phyloP scores from a whole-genome alignment of 164 flowering plant genomes.

The Stephania cephalantha region DNA sequence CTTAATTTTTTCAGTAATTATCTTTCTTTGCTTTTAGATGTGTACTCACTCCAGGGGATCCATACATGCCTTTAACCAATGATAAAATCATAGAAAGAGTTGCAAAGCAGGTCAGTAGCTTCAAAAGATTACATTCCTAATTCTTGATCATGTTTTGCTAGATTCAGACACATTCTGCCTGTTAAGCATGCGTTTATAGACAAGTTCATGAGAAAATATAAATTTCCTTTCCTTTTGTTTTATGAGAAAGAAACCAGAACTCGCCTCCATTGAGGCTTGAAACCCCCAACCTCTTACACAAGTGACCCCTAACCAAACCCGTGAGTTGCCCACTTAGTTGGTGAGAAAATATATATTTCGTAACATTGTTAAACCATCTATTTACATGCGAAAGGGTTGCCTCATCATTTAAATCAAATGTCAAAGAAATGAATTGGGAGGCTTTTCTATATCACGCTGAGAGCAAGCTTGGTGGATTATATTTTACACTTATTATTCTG shows the following conservation, averaged over 20 bases:
- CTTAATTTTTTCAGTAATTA: background rate
- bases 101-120: conserved; percentile 61
- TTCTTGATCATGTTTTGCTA: background rate
- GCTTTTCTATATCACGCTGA: background rate
- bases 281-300: too few species aligned
- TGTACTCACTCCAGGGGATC: conserved; percentile 96
- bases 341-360: too few species aligned
- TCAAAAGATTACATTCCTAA: background rate
- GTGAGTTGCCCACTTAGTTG: too few species aligned
- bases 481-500: conserved; percentile 1
- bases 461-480: background rate
- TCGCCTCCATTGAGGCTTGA: too few species aligned
- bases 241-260: too few species aligned
- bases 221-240: too few species aligned
- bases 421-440: background rate
- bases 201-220: background rate
- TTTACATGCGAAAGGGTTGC: background rate
- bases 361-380: background rate
- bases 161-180: background rate
- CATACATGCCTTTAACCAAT: conserved; percentile 90
- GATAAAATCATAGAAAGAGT: conserved; percentile 76
- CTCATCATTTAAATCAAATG: background rate
- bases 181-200: too few species aligned
- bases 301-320: too few species aligned
- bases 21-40: conserved; percentile 46